phyloP scores from a whole-genome alignment of 345 rosid genomes.

The Zanthoxylum bungeanum region DNA sequence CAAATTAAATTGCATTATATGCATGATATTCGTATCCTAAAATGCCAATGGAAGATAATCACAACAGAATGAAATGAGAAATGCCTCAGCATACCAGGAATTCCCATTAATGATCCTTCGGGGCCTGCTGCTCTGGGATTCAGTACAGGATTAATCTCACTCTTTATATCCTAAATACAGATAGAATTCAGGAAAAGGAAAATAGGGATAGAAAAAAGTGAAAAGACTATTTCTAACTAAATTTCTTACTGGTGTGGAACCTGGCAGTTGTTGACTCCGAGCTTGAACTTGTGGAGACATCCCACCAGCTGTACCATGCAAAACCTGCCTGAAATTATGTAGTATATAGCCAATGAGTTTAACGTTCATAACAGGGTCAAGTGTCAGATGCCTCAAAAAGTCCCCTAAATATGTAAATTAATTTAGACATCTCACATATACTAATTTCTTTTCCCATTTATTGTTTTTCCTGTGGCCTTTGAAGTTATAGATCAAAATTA shows the following conservation, averaged over 20 bases:
- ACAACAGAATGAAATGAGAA: constrained; percentile 4
- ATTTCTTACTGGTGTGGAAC: constrained; percentile 60
- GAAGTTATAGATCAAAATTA: background rate
- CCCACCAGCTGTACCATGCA: constrained; percentile 80
- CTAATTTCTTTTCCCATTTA: background rate
- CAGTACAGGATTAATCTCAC: constrained; percentile 79
- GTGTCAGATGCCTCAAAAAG: background rate
- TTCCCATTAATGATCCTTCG: constrained; percentile 89
- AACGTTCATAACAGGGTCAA: background rate
- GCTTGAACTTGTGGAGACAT: constrained; percentile 91
- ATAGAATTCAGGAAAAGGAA: constrained; percentile 26
- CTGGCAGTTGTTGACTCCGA: constrained; percentile 81
- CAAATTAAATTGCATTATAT: constrained; percentile 1
- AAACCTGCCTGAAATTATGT: constrained; percentile 74
- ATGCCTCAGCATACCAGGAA: constrained; percentile 57
- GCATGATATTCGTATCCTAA: constrained; percentile 11
- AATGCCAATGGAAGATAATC: constrained; percentile 4
- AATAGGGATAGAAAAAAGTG: background rate
- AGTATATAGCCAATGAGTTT: background rate
- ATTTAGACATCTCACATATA: background rate
- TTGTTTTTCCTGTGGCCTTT: background rate
- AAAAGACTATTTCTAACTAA: background rate
- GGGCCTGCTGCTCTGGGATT: constrained; percentile 84
- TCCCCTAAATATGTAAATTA: background rate
- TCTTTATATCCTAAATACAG: constrained; percentile 77